Base-by-base conservation (phyloP, 2,329 filamentous ascomycete genomes). In the Colletotrichum melonis region DNA sequence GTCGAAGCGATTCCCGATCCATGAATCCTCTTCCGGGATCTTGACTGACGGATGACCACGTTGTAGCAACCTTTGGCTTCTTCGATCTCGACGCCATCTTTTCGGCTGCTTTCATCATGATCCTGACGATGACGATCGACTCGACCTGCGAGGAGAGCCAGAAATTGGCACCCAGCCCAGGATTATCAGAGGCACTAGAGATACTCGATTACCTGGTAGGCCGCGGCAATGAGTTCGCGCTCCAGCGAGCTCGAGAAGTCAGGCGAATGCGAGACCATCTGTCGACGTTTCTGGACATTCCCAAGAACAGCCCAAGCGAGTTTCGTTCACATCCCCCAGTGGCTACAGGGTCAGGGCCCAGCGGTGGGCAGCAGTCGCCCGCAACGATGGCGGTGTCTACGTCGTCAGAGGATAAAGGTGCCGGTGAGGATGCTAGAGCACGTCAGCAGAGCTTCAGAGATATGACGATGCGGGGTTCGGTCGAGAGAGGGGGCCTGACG, bases 121-220 rank as follows among this genome's bases (percentile, higher is more conserved):
- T 75, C 46, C 35, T 75, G 16, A 73, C 68, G 1, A 57, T 74
- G 22, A 63, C 67, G 49, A 68, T 74, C 55, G 78, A 80, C 52
- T 79, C 79, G 0, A 71, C 75, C 6, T 77, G 78, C 38, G 75
- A 80, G 2, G 78, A 79, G 3, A 59, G 64, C 5, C 69, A 78
- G 14, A 78, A 76, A 5, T 76, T 80, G 22, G 76, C 74, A 2
- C 77, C 79, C 0, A 76, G 75, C 5, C 78, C 78, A 0, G 78
- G 78, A 2, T 57, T 80, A 5, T 68, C 74, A 0, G 77, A 80
- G 2, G 78, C 78, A 0, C 24, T 80, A 38, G 78, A 78, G 26
- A 79, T 78, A 12, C 69, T 80, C n/a, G 78, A 80, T 38, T 76
- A 80, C 24, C 75, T 80, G 0, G 78, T 75, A 11, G 78, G 77